Evolutionary conservation across 2,329 filamentous ascomycete genomes (phyloP), one percentile per base, ranked within the genome.

Genomic region (Dactylellina parvicollis): DNA sequence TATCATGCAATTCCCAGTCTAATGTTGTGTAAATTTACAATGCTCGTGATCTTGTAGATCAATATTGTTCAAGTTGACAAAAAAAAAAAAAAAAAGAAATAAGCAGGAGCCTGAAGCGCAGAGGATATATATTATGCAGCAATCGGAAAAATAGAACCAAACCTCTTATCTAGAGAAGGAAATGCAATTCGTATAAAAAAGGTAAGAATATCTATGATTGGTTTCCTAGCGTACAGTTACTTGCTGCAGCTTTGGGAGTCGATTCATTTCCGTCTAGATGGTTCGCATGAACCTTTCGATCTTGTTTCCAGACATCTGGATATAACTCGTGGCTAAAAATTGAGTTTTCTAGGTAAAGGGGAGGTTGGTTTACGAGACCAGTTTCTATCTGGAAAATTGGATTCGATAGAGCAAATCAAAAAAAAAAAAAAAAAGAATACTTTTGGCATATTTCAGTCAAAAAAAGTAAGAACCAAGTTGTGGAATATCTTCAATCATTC

Each of bases 1-100:
- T 66, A 66, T 65, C 61, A 66, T 67, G 52, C 62, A 59, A 50
- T 59, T 67, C 62, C 49, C 44, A 36, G 22, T 67, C 62, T 67
- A 67, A 52, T 59, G 42, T 57, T 50, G 38, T 46, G 22, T 42
- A 12, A n/a, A n/a, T n/a, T n/a, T 50, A 49, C 28, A 50, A 47
- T 26, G n/a, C 32, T 16, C 32, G 30, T 36, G 9, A 32, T 30
- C 36, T 36, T 36, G 12, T 28, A 28, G 3, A 32, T 16, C 24
- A 24, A 38, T 18, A 54, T 16, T 12, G 30, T 28, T 7, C 16
- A 34, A 50, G 28, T 18, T 5, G 46, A 50, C 4, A 49, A 50
- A 49, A 1, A 30, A 34, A 9, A 30, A 20, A 30, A 59, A 34
- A 8, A 22, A n/a, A 47, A 30, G 2, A 38, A 22, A 4, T 16